Base-by-base conservation (phyloP, 1,139 yeast genomes). In the Saccharomyces pastorianus region DNA sequence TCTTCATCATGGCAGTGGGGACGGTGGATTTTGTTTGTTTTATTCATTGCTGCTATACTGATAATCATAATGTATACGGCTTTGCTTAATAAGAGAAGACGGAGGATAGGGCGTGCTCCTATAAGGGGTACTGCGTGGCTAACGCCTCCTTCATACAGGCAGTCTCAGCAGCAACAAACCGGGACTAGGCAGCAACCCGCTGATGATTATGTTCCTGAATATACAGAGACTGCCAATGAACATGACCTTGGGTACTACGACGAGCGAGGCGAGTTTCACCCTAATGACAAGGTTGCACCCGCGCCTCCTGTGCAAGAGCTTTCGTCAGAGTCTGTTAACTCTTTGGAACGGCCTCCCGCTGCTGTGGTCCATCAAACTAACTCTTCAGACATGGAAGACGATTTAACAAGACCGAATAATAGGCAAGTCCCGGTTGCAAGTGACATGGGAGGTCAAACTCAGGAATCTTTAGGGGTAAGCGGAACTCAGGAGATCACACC, bases 91-190 rank as follows among this genome's bases (percentile, higher is more conserved):
- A 77, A 76, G 52, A 75, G 76, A 55, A 76, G 96, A 64, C 74
- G 80, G 1, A 74, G 69, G 31, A 70, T 73, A 29, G 96, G 96
- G 4, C 73, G 75, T 44, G 76, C 76, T 41, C 96, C 96, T 0
- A 74, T 88, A 2, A 77, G 82, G 53, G 95, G 95, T 6, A 89
- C 96, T 1, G 81, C 88, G 9, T 90, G 96, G 95, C 80, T 90
- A 78, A 84, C 95, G 0, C 96, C 96, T 2, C 96, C 96, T 0
- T 77, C 85, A 14, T 88, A 88, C 67, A 70, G 76, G 55, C 91
- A 85, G 64, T 79, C 91, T 2, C 88, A 85, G 62, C 75, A 73
- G 53, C 85, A 81, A 56, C 80, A 83, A 61, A 49, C 71, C 5
- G 38, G 32, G 2, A 41, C 23, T 7, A 58, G 65, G 3, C 66